Evolutionary conservation across 2,329 filamentous ascomycete species (phyloP), one percentile per base, ranked within the genome.

Genomic region (Plectosphaerella plurivora): DNA sequence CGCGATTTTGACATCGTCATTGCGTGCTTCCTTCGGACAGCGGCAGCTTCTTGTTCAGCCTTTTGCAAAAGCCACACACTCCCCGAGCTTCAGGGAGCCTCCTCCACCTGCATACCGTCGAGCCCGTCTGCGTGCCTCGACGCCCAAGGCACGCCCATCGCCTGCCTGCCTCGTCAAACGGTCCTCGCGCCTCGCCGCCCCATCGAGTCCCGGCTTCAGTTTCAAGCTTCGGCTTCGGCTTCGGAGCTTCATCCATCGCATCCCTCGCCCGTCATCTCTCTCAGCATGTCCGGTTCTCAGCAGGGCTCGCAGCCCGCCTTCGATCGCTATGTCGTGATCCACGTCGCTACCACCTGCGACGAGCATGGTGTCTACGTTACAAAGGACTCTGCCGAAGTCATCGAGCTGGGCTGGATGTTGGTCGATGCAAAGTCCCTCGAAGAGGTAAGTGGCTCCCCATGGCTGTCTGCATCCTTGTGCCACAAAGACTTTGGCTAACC

Each of bases 361-460:
- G 94, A 99, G 73, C 94, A 99, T 74, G 94, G 94, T 58, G 94
- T 99, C 60, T 99, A 99, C 73, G 94, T 99, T 54, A 99, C 94
- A 55, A 97, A 97, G 75, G 94, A 99, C 74, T 97, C 94, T 54
- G 94, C 94, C 57, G 94, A 99, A 77, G 94, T 99, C 61, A 99
- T 99, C 72, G 94, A 99, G 82, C 82, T 99, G 68, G 94, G 93
- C 59, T 99, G 94, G 94, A 96, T 97, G 67, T 76, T 99, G 65
- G 81, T 97, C 58, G 92, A 97, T 69, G 88, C 91, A 60, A 94
- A 93, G 76, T 88, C 83, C 58, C 88, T 91, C 63, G 92, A 97
- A 64, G 92, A 97, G 88, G 92, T 96, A 78, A 73, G 84, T 60
- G 61, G 57, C 47, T 45, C 8, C 15, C 49, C 51, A 14, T 35